Percentiles rank a stretch among this genome's conserved stretches.
These are phyloP conservation scores for Lathyrus tuberosus DNA, from an alignment of 306 rosid species.

Conservation along the genomic window DNA sequence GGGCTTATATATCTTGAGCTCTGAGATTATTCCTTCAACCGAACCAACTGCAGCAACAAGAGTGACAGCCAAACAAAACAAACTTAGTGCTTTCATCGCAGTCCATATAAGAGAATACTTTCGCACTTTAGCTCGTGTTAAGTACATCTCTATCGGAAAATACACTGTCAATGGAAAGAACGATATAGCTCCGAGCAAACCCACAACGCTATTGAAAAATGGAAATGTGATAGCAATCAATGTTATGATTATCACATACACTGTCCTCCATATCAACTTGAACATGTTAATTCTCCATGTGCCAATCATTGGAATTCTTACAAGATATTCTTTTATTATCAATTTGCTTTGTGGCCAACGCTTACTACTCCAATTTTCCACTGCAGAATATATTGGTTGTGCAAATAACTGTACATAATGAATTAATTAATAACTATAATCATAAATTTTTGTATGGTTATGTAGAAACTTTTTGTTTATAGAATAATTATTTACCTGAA, in stretches of 20 bases:
- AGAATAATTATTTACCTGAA: conserved; percentile 43
- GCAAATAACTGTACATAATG: conserved; percentile 35
- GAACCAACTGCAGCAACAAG: conserved; percentile 59
- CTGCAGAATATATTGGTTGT: conserved; percentile 42
- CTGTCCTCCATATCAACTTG: conserved; percentile 49
- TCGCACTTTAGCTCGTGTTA: conserved; percentile 46
- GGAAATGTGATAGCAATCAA: conserved; percentile 52
- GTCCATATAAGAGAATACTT: conserved; percentile 51
- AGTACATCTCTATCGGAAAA: conserved; percentile 65
- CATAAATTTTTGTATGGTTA: neutral
- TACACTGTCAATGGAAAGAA: conserved; percentile 71
- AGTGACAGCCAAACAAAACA: conserved; percentile 48
- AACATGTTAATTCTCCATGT: conserved; percentile 49
- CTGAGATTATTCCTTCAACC: conserved; percentile 48
- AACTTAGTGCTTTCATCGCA: conserved; percentile 41
- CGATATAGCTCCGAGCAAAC: conserved; percentile 54
- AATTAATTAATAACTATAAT: neutral
- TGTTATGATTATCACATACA: conserved; percentile 45
- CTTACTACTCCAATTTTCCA: conserved; percentile 35
- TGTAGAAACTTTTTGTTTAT: neutral
- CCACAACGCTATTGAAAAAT: conserved; percentile 64
- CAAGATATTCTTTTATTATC: conserved; percentile 44
- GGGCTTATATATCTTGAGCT: conserved; percentile 49
- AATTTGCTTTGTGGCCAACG: conserved; percentile 51
- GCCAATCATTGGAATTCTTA: conserved; percentile 43